Evolutionary conservation across 169 alveolate species (phyloP).

Genomic region (Plasmodium blacklocki): DNA sequence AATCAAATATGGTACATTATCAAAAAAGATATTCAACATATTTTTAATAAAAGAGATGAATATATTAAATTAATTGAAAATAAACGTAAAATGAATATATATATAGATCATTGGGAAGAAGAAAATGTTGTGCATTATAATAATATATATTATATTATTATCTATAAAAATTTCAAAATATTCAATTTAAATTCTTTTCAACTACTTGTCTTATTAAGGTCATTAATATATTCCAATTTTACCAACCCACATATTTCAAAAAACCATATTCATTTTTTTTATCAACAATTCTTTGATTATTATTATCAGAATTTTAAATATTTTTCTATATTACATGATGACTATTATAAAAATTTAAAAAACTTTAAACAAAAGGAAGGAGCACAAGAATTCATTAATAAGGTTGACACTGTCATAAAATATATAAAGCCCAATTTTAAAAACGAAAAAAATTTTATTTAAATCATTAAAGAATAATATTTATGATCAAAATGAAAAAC

Average conservation of each 20-base stretch:
- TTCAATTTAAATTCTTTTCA: conserved; percentile 38
- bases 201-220: conserved; percentile 15
- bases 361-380: background rate
- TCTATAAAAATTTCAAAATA: conserved; percentile 21
- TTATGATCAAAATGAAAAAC: no score
- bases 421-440: conserved; percentile 32
- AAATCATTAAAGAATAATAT: background rate
- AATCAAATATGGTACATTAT: conserved; percentile 52
- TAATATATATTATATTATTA: conserved; percentile 35
- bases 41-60: conserved; percentile 37
- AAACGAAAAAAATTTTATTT: background rate
- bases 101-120: conserved; percentile 66
- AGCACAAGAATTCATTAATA: conserved; percentile 26
- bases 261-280: conserved; percentile 24
- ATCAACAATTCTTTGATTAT: conserved; percentile 22
- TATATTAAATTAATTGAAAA: conserved; percentile 23
- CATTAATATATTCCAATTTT: conserved; percentile 29
- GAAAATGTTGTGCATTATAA: conserved; percentile 69
- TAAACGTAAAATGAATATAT: conserved; percentile 45
- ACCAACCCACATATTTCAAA: conserved; percentile 27
- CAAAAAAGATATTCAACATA: conserved; percentile 33
- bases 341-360: conserved; percentile 18
- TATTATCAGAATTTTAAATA: conserved; percentile 24
- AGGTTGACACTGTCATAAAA: conserved; percentile 14
- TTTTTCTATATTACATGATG: conserved; percentile 27